Base-by-base conservation (phyloP, 73 alveolate genomes). In the Tetrahymena borealis region DNA sequence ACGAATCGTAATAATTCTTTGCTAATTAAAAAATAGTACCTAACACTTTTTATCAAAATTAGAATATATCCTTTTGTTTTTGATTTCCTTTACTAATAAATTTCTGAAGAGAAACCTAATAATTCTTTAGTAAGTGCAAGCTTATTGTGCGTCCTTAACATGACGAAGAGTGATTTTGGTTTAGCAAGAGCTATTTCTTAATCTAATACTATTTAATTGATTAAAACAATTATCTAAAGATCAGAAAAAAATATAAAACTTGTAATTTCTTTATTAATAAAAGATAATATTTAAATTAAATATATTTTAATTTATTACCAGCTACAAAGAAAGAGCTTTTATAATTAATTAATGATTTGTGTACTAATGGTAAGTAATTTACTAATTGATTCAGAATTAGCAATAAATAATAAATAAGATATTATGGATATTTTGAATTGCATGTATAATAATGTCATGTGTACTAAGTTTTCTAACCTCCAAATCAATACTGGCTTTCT, bases 81-180 rank as follows among this genome's bases (percentile, higher is more conserved):
- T 35, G 90, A 93, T 77, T 92, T 79, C 78, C 91, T 93, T 4
- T 32, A 93, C 77, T 78, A 79, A 24, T 40, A 79, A n/a, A 93
- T 92, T 8, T 93, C 78, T 10, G 60, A 60, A 32, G 92, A 93
- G 32, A 93, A 93, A 79, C 78, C 40, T 18, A 92, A 93, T 40
- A 90, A 91, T 8, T 32, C 90, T n/a, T 41, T 93, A 15, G 90
- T 85, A 31, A 79, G 79, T 41, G 93, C 95, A 35, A 92, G 90
- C 18, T 39, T 93, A 11, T 40, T 93, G 9, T 93, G 95, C 38
- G 91, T 93, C 7, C 85, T 93, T 7, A 93, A 93, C 16, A 93
- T 93, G 95, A 93, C 95, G 20, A 93, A 93, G 41, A 40, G 93
- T 32, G 95, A 93, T 39, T 93, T 36, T 33, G 95, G 93, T 28